Evolutionary conservation across 495 filamentous ascomycete genomes (phyloP), one percentile per base, ranked within the genome.

Genomic region (Hypoxylon perforatum): DNA sequence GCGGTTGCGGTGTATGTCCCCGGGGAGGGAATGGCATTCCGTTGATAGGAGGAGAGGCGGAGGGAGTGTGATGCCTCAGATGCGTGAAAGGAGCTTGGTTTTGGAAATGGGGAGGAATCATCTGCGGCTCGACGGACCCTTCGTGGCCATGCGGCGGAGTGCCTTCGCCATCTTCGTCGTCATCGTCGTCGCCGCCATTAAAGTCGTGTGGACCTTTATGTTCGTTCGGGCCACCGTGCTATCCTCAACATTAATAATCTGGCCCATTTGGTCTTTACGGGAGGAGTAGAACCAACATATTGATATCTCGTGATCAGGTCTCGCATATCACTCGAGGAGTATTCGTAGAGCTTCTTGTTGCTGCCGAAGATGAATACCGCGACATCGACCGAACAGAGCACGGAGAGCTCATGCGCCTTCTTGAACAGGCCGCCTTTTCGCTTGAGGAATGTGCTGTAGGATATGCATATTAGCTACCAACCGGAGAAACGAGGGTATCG

Each of bases 391-490:
- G 92, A 97, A 77, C 95, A 99, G 63, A 99, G 88, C 41, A 98
- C 95, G 61, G 94, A 97, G 21, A 99, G 86, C 84, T 99, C 95
- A 80, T 99, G 92, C 56, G 95, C 95, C 85, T 99, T 99, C 87
- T 99, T 99, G 86, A 99, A 98, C 21, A 99, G 84, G 70, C 95
- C 95, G 68, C 94, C 95, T 80, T 99, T 99, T 79, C 95, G 91
- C 83, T 99, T 99, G 55, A 99, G 82, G 77, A 99, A 99, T 30
- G 95, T 99, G 59, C 96, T 97, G 74, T 54, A 55, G 28, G 82
- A 89, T 87, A 91, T 86, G 91, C 87, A 67, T 87, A 93, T 78
- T 91, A 91, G 75, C 92, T 92, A 67, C 90, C 92, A 81, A 93
- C 91, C n/a, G n/a, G 17, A 4, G 15, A 18, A 9, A 18, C 21